Base-by-base conservation (phyloP, 176 grass and related monocot genomes). In the Alopecurus myosuroides region DNA sequence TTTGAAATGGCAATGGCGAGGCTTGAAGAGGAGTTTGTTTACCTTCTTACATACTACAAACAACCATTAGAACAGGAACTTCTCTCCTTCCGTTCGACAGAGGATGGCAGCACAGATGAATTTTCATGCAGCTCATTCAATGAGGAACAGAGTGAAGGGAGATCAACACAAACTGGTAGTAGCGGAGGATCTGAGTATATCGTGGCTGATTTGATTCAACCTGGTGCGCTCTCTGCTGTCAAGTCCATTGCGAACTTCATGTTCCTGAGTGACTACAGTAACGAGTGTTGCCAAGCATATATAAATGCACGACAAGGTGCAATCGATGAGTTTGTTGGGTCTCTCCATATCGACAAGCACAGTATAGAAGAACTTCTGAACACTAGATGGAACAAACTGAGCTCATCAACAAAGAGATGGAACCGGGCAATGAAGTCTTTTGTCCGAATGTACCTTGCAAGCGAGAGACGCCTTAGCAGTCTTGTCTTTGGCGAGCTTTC, bases 21-120 rank as follows among this genome's bases (percentile, higher is more conserved):
- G 81, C 90, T 98, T 46, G 97, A 98, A 57, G 89, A 98, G 41
- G 93, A 96, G 80, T 94, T 96, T 85, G 86, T 88, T 81, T 88
- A 91, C 77, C 93, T 98, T 80, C 87, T 98, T 37, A 60, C 70
- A 40, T 78, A 87, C 70, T 94, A 94, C 61, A 85, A 67, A 60
- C 89, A 95, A 35, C 84, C 89, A 46, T 46, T 95, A 78, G 88
- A 85, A 48, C 91, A 85, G 74, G 97, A 89, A 35, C 31, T 63
- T 76, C 61, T 93, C 41, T 92, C 93, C 23, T 92, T 94, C 71
- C 86, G 65, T 57, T 96, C 93, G 78, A 90, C 77, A 44, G 97
- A 95, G 72, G 88, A 90, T 68, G 89, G 87, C 44, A 94, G 70
- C 30, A 46, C 79, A 11, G 88, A 92, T 77, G 92, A 91, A 42